Conservation (phyloP, 345 rosid genomes). For the Eucalyptus paniculata region DNA sequence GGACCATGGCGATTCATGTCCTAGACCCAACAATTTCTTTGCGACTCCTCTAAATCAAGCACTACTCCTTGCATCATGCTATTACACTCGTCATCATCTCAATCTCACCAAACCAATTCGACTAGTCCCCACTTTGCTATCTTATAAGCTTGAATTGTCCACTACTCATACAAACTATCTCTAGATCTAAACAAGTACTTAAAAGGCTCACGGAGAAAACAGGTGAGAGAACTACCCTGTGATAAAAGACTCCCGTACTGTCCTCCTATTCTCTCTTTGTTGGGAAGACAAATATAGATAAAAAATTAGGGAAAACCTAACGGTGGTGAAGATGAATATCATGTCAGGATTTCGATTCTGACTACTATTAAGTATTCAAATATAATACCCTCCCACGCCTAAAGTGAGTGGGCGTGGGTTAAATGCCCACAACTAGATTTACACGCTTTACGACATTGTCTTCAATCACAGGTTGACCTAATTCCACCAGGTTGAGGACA, state of each 20-base stretch:
- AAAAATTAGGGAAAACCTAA: accelerated
- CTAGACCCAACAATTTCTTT: background rate
- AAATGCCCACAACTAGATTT: accelerated
- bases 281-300: no score
- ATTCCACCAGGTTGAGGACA: accelerated
- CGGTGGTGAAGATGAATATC: accelerated
- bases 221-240: accelerated
- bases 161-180: no score
- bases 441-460: accelerated
- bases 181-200: accelerated
- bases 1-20: background rate
- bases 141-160: no score
- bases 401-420: accelerated
- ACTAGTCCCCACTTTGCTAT: background rate
- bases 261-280: no score
- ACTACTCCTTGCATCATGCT: background rate
- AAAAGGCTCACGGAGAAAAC: no score
- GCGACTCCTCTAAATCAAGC: background rate
- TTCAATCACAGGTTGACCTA: no score
- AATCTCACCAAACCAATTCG: background rate
- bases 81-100: background rate
- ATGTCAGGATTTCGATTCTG: accelerated
- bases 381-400: accelerated
- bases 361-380: no score
- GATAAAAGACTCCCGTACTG: accelerated